Evolutionary conservation across 331 rosid species (phyloP), one percentile per base, ranked within the genome.

Genomic region (Cydonia oblonga): DNA sequence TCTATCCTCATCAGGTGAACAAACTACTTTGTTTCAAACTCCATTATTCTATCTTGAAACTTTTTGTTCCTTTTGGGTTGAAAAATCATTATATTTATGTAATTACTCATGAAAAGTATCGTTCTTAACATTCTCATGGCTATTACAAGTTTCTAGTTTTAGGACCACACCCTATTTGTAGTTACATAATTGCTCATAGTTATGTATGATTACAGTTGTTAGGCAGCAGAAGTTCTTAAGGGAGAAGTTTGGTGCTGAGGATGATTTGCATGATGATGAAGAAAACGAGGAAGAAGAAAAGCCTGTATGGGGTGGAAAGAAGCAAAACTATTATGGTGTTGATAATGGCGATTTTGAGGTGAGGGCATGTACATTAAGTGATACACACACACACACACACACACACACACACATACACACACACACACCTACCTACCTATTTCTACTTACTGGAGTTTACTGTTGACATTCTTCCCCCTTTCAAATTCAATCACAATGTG

Each of bases 281-380:
- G 96, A 89, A 4, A 81, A 81, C 1, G 91, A 90, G 1, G 96
- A 83, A 9, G 90, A 85, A 54, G 84, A 84, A 56, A 12, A 70
- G 71, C 68, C 46, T 24, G 25, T 75, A 10, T 74, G 81, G 66
- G 90, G 86, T 53, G 89, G 90, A 75, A 82, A 72, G 72, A 80
- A 62, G 69, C 54, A 54, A 68, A 28, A 64, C 5, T 84, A 91
- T 75, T 81, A 86, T 19, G 84, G 85, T 77, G 98, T 90, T 75
- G 98, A 93, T 32, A 93, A 91, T 87, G 81, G 84, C 64, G 85
- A 88, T 84, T 84, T 80, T 68, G 96, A 93, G 89, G 98, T 89
- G 82, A 79, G 78, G 67, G 59, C 66, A 69, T 69, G 74, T 28
- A 28, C 29, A 28, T 28, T 28, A 28, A 28, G 29, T 28, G 29